These are phyloP conservation scores for Phytophthora colocasiae DNA, from an alignment of 352 stramenopile species.

Conservation along the genomic window DNA sequence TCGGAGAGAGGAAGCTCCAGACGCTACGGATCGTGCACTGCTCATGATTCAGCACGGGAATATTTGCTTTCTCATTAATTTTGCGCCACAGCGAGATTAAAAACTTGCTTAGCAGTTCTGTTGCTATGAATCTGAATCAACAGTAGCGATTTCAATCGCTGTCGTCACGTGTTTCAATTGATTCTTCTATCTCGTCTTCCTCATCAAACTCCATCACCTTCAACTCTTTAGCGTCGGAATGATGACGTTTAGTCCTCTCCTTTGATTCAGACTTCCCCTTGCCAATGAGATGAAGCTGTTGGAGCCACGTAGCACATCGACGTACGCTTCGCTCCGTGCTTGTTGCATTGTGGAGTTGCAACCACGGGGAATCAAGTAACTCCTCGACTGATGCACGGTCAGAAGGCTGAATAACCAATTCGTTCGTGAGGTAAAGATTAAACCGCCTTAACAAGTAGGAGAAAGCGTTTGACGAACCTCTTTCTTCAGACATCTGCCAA, in stretches of 20 bases:
- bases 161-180: constrained; percentile 36
- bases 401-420: constrained; percentile 43
- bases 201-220: constrained; percentile 38
- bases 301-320: constrained; percentile 48
- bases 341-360: constrained; percentile 59
- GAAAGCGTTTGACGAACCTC: constrained; percentile 40
- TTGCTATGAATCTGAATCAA: constrained; percentile 10
- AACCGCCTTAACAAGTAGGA: not conserved
- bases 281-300: constrained; percentile 19
- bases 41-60: constrained; percentile 60
- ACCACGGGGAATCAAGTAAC: constrained; percentile 59
- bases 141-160: constrained; percentile 11
- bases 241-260: not conserved
- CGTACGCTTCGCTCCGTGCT: constrained; percentile 37
- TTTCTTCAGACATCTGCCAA: constrained; percentile 71
- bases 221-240: constrained; percentile 12
- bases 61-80: constrained; percentile 51
- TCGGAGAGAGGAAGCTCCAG: constrained; percentile 11
- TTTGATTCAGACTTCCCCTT: constrained; percentile 17
- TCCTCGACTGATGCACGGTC: constrained; percentile 66
- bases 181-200: constrained; percentile 66
- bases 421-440: not conserved
- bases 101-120: constrained; percentile 6
- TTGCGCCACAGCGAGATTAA: not conserved
- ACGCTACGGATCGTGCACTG: constrained; percentile 44